These are phyloP conservation scores for Uncinocarpus reesii DNA, from an alignment of 2,329 filamentous ascomycete genomes.

Conservation along the genomic window DNA sequence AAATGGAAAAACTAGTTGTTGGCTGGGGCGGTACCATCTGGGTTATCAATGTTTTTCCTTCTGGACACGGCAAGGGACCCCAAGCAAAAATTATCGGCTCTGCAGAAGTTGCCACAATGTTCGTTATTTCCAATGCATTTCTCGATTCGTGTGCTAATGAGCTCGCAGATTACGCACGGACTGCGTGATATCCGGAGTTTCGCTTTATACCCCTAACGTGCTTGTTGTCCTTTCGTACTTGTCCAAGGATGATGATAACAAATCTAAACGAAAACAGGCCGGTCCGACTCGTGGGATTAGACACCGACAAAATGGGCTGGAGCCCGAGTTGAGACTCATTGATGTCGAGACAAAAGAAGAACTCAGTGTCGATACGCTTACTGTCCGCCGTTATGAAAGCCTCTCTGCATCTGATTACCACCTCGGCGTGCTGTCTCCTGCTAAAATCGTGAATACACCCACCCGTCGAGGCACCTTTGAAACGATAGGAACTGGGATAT, in stretches of 20 bases:
- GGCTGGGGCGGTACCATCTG: constrained; percentile 96
- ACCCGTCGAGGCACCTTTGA: constrained; percentile 66
- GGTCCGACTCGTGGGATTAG: constrained; percentile 53
- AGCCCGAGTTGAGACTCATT: constrained; percentile 82
- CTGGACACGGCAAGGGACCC: constrained; percentile 55
- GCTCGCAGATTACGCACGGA: constrained; percentile 72
- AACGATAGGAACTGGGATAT: constrained; percentile 62
- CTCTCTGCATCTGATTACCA: constrained; percentile 88
- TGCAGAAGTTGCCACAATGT: constrained; percentile 89
- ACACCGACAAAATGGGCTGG: constrained; percentile 65
- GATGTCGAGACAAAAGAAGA: constrained; percentile 75
- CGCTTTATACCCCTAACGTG: constrained; percentile 85
- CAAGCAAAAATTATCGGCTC: constrained; percentile 64
- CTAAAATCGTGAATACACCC: constrained; percentile 53
- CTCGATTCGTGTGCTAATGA: constrained; percentile 27
- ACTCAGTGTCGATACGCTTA: constrained; percentile 75
- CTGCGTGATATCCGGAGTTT: constrained; percentile 94
- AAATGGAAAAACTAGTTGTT: constrained; percentile 66
- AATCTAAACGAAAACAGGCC: constrained; percentile 25
- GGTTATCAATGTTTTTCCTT: constrained; percentile 83
- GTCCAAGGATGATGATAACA: constrained; percentile 55
- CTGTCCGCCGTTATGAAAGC: constrained; percentile 74
- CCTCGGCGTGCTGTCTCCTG: constrained; percentile 69
- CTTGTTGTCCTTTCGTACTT: constrained; percentile 88
- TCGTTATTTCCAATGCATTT: neutral